A percentile compares a stretch with the other conserved stretches of the same genome.
Conservation (phyloP, 495 filamentous ascomycete genomes). For the Evernia prunastri region DNA sequence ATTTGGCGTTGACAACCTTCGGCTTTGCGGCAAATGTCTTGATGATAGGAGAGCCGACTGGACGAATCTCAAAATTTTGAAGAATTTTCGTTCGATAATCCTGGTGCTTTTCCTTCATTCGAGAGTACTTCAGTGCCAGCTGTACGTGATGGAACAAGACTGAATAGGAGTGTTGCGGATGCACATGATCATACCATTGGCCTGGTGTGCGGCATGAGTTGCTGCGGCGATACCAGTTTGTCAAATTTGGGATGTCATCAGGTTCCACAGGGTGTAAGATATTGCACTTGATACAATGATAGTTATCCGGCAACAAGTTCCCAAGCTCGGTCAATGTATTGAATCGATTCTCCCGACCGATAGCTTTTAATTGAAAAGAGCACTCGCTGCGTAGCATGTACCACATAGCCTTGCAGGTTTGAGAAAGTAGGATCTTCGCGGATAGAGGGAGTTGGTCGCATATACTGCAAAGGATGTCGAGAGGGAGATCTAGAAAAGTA, state of each 20-base stretch:
- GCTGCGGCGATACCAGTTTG: constrained; percentile 20
- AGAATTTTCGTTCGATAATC: constrained; percentile 19
- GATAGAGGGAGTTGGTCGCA: constrained; percentile 17
- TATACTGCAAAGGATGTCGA: constrained; percentile 18
- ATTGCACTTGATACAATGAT: constrained; percentile 19
- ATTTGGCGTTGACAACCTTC: constrained; percentile 15
- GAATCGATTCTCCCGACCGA: constrained; percentile 11
- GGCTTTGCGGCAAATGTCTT: constrained; percentile 17
- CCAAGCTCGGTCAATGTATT: constrained; percentile 16
- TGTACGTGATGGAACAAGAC: constrained; percentile 19
- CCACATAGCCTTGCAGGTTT: constrained; percentile 19
- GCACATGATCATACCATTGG: constrained; percentile 16
- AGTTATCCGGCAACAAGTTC: constrained; percentile 17
- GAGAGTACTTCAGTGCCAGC: constrained; percentile 19
- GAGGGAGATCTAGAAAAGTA: constrained; percentile 20
- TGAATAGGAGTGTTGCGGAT: constrained; percentile 15
- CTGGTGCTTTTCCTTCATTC: constrained; percentile 20
- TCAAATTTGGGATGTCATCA: constrained; percentile 19
- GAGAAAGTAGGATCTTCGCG: constrained; percentile 20
- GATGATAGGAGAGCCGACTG: constrained; percentile 15
- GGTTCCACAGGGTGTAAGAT: constrained; percentile 19
- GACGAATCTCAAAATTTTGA: constrained; percentile 15
- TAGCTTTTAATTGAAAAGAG: constrained; percentile 15
- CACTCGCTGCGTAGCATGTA: constrained; percentile 19
- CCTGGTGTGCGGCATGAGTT: constrained; percentile 16